Conservation (phyloP, 192 early-diverging fungal genomes). For the Backusella australiensis region DNA sequence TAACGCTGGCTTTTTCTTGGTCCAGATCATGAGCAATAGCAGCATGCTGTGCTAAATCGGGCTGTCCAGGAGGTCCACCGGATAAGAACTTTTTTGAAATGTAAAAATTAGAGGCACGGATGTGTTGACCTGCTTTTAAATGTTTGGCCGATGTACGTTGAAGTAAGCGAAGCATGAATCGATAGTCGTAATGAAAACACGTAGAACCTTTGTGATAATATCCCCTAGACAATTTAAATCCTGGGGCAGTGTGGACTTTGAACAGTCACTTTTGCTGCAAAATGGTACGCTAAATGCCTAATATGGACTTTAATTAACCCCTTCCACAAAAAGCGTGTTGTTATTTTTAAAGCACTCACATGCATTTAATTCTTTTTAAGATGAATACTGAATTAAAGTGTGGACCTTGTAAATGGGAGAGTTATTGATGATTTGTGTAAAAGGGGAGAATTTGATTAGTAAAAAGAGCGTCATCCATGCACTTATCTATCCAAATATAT, state of each 20-base stretch:
- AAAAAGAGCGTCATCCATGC: too few species aligned
- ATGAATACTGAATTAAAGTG: neutral
- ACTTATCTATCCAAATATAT: too few species aligned
- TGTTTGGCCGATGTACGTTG: neutral
- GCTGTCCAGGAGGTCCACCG: neutral
- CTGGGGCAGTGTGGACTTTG: neutral
- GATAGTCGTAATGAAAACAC: neutral
- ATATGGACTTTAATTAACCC: neutral
- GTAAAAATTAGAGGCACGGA: neutral
- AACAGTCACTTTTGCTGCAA: conserved; percentile 5
- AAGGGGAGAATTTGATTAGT: too few species aligned
- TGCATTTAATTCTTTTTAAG: neutral
- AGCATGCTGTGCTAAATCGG: conserved; percentile 3
- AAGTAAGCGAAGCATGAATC: neutral
- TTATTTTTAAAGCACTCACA: neutral
- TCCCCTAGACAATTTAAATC: conserved; percentile 1
- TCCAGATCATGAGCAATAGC: neutral
- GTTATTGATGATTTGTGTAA: too few species aligned
- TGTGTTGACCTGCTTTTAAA: neutral
- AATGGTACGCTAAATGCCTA: neutral
- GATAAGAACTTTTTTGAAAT: neutral
- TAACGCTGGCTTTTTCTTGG: neutral
- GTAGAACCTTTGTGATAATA: neutral
- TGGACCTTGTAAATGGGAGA: neutral
- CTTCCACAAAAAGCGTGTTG: neutral